Evolutionary conservation across 108 stramenopile species (phyloP).

Genomic region (Pseudonitzschia delicatissima): DNA sequence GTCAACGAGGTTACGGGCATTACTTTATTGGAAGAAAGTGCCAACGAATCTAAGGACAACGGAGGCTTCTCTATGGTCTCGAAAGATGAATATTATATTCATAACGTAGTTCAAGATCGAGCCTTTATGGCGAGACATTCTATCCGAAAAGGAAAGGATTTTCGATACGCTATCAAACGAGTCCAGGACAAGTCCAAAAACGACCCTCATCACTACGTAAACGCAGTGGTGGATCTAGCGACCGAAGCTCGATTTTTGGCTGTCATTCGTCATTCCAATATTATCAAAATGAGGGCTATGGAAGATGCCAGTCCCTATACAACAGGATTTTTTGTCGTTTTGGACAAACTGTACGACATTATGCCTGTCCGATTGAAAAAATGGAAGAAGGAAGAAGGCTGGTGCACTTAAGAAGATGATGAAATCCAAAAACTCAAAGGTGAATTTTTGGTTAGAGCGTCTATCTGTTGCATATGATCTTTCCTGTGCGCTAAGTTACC

Average conservation of each 20-base stretch:
- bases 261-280: conserved; percentile 82
- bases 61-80: conserved; percentile 52
- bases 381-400: conserved; percentile 64
- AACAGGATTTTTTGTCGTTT: conserved; percentile 65
- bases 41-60: conserved; percentile 17
- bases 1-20: conserved; percentile 66
- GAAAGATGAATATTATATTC: conserved; percentile 61
- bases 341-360: conserved; percentile 80
- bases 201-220: conserved; percentile 60
- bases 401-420: conserved; percentile 52
- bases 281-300: conserved; percentile 86
- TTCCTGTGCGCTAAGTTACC: conserved; percentile 65
- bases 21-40: conserved; percentile 15
- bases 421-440: conserved; percentile 61
- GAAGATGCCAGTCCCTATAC: conserved; percentile 23
- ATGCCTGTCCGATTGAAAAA: conserved; percentile 52
- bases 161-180: conserved; percentile 83
- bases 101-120: conserved; percentile 74
- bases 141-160: conserved; percentile 73
- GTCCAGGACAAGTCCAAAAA: conserved; percentile 55
- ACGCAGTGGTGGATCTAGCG: conserved; percentile 79
- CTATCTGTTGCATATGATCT: conserved; percentile 77
- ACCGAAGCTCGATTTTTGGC: conserved; percentile 75
- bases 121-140: conserved; percentile 66
- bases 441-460: conserved; percentile 63